Base-by-base conservation (phyloP, 345 rosid species). In the Conringia planisiliqua region DNA sequence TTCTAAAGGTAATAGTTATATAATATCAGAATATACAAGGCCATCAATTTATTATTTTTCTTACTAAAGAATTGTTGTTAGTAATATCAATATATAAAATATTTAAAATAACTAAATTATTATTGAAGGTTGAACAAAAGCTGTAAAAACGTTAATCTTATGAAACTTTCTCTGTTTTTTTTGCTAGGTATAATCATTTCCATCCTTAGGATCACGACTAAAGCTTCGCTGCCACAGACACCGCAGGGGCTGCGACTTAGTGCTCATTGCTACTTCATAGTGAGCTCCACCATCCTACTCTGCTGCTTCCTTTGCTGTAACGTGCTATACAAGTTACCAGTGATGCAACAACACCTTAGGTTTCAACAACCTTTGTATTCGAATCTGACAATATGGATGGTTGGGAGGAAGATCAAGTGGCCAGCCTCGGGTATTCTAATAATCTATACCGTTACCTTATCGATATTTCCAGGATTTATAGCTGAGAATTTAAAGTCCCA, bases 401-500 rank as follows among this genome's bases (percentile, higher is more conserved):
- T 86, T 44, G 90, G 85, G 30, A 84, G 81, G 74, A 88, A 86
- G 66, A 84, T 88, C 67, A 70, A 64, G 40, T 78, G 85, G 81
- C 93, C 90, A 18, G 87, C 88, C 47, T 67, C 81, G 1, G 96
- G 90, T 43, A 76, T 91, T 62, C 65, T 88, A 16, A 47, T 80
- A n/a, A 87, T 88, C 12, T 94, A 91, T 62, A 44, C 83, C 0
- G 96, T 94, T 58, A 94, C 95, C 0, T 86, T 90, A 10, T 90
- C 95, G 1, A 90, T 91, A 65, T 91, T 94, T 76, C 97, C 96
- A 1, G 95, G 97, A 63, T 91, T 90, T 85, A 61, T 91, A 38
- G 89, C 88, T 2, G 97, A 91, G 79, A 78, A 80, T 68, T 68
- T 94, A 54, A 52, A 76, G 67, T 94, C 97, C 17, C 22, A 76